phyloP scores from a whole-genome alignment of 805 yeast genomes.

The Priceomyces fermenticarens region DNA sequence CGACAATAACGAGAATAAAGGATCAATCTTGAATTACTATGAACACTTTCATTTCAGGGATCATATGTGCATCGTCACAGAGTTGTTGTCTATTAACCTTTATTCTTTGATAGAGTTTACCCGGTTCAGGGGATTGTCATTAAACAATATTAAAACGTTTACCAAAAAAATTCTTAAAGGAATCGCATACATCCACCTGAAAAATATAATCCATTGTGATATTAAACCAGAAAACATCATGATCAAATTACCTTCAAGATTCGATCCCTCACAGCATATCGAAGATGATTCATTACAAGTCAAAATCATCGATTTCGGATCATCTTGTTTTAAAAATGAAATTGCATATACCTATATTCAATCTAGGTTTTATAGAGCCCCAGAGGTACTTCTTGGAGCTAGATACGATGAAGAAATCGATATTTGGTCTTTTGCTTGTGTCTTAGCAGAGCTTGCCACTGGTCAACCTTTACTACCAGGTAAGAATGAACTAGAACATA shows the following conservation, averaged over 20 bases:
- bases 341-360: conserved; percentile 50
- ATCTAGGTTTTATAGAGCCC: conserved; percentile 76
- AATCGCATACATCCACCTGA: conserved; percentile 53
- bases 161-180: conserved; percentile 58
- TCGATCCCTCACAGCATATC: conserved; percentile 4
- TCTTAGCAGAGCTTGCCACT: conserved; percentile 34
- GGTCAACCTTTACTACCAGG: conserved; percentile 47
- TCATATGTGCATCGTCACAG: conserved; percentile 80
- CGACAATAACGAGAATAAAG: conserved; percentile 10
- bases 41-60: conserved; percentile 78
- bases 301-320: conserved; percentile 81
- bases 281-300: conserved; percentile 44
- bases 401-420: conserved; percentile 54
- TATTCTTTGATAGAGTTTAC: conserved; percentile 56
- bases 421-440: conserved; percentile 48
- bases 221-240: conserved; percentile 83
- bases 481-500: conserved; percentile 46
- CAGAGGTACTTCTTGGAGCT: conserved; percentile 71
- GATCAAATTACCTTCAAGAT: conserved; percentile 37
- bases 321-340: conserved; percentile 48
- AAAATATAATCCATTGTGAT: conserved; percentile 74
- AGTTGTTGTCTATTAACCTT: conserved; percentile 63
- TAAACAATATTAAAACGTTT: conserved; percentile 41
- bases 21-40: conserved; percentile 47
- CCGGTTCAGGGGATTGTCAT: conserved; percentile 48